Evolutionary conservation across 2,329 filamentous ascomycete species (phyloP).

Genomic region (Colletotrichum sp.): DNA sequence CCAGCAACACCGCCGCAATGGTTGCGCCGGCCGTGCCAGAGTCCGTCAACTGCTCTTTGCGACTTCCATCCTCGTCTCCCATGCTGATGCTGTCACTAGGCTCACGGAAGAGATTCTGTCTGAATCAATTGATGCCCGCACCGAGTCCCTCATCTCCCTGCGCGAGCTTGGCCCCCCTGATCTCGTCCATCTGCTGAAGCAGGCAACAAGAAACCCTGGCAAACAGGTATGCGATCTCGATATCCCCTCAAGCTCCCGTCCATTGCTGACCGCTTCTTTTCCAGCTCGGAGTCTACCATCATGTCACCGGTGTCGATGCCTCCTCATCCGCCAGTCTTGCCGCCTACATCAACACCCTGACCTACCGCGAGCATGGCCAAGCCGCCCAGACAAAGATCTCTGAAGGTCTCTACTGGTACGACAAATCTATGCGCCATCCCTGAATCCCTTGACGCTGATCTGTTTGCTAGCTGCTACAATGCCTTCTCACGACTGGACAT

Average conservation of each 20-base stretch:
- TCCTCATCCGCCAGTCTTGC: constrained; percentile 96
- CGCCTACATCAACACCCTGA: constrained; percentile 97
- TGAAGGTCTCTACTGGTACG: constrained; percentile 89
- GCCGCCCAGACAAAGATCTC: constrained; percentile 79
- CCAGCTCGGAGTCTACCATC: constrained; percentile 92
- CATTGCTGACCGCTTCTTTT: constrained; percentile 18
- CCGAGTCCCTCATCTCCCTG: constrained; percentile 83
- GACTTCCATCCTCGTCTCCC: constrained; percentile 6
- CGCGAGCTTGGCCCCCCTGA: constrained; percentile 96
- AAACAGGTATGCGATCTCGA: constrained; percentile 52
- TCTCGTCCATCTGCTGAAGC: constrained; percentile 91
- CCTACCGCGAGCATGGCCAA: constrained; percentile 84
- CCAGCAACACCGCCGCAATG: constrained; percentile 53
- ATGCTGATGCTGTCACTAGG: constrained; percentile 51
- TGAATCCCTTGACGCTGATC: constrained; percentile 34
- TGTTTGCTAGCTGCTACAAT: constrained; percentile 82
- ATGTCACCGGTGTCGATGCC: constrained; percentile 96
- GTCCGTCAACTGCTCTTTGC: constrained; percentile 50
- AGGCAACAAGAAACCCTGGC: constrained; percentile 60
- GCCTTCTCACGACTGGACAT: constrained; percentile 97
- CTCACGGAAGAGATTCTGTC: constrained; percentile 93
- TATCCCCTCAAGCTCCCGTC: not conserved
- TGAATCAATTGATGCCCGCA: constrained; percentile 90
- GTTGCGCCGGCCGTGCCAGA: constrained; percentile 78
- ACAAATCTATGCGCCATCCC: constrained; percentile 12